phyloP scores from a whole-genome alignment of 2,329 filamentous ascomycete species.

The Verticillium alfalfae region DNA sequence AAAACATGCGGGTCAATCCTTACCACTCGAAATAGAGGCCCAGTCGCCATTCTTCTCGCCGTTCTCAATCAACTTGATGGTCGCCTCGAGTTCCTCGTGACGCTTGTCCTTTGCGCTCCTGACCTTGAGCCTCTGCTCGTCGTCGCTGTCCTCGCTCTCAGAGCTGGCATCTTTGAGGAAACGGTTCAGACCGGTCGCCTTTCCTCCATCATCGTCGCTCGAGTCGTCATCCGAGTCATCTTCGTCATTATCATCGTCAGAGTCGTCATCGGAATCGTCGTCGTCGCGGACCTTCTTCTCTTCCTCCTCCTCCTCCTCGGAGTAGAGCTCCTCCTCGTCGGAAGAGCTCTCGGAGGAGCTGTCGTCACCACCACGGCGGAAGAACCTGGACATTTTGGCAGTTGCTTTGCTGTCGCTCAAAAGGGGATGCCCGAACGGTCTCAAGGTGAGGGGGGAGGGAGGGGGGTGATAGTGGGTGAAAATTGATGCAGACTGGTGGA shows the following conservation, averaged over 20 bases:
- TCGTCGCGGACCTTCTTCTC: slow-evolving; percentile 44
- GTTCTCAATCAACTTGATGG: slow-evolving; percentile 89
- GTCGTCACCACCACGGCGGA: slow-evolving; percentile 87
- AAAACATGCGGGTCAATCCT: slow-evolving; percentile 20
- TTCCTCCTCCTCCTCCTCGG: slow-evolving; percentile 66
- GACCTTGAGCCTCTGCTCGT: slow-evolving; percentile 78
- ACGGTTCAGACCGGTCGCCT: slow-evolving; percentile 65
- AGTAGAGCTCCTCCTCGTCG: slow-evolving; percentile 94
- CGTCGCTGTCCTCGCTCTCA: slow-evolving; percentile 81
- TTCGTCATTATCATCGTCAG: slow-evolving; percentile 47
- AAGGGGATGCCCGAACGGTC: not conserved
- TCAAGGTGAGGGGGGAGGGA: slow-evolving; percentile 7
- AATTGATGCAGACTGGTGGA: not conserved
- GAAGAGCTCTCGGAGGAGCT: slow-evolving; percentile 95
- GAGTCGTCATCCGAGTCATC: slow-evolving; percentile 44
- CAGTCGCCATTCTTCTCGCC: slow-evolving; percentile 97
- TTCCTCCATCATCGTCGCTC: slow-evolving; percentile 60
- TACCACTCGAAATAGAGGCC: slow-evolving; percentile 86
- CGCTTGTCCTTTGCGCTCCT: slow-evolving; percentile 99
- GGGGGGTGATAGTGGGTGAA: slow-evolving; percentile 6
- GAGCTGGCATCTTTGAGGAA: slow-evolving; percentile 70
- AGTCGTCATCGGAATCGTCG: slow-evolving; percentile 46
- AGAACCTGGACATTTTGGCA: slow-evolving; percentile 72
- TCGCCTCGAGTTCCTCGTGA: slow-evolving; percentile 85
- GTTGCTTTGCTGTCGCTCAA: slow-evolving; percentile 13